Conservation (phyloP, 768 basidiomycete species). For the Agrocybe praecox region DNA sequence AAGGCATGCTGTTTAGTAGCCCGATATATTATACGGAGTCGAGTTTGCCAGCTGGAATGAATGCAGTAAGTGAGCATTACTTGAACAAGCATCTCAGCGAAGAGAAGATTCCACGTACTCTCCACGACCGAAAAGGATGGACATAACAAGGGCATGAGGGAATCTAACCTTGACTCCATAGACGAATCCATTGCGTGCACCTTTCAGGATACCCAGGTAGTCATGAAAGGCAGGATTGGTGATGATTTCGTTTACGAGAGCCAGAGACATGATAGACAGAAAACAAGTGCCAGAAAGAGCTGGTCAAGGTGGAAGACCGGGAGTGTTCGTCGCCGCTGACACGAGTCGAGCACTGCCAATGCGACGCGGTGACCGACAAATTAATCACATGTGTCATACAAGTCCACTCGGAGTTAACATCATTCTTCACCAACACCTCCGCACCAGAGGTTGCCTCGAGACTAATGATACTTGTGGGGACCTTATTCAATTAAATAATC, state of each 20-base stretch:
- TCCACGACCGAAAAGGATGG: conserved; percentile 89
- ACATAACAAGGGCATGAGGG: conserved; percentile 97
- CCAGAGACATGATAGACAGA: conserved; percentile 24
- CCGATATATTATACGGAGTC: conserved; percentile 67
- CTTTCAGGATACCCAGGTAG: conserved; percentile 91
- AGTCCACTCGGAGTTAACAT: neutral
- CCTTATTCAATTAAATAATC: too few relatives aligned
- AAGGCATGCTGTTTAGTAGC: conserved; percentile 90
- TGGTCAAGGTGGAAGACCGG: conserved; percentile 13
- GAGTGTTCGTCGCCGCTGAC: conserved; percentile 7
- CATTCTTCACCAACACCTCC: too few relatives aligned
- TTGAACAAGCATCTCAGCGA: conserved; percentile 11
- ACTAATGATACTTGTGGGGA: too few relatives aligned
- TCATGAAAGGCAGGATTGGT: conserved; percentile 83
- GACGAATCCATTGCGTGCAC: conserved; percentile 87
- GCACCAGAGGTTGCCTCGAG: neutral
- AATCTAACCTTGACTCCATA: conserved; percentile 92
- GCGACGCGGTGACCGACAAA: conserved; percentile 5
- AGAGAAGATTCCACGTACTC: conserved; percentile 57
- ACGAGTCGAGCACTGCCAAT: conserved; percentile 8
- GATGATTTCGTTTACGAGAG: conserved; percentile 48
- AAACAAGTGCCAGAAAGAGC: conserved; percentile 4
- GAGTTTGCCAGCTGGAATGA: conserved; percentile 67
- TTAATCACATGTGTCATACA: conserved; percentile 16
- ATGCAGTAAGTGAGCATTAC: neutral